These are phyloP conservation scores for Lithocarpus polystachyus DNA, from an alignment of 306 rosid genomes.

Conservation along the genomic window DNA sequence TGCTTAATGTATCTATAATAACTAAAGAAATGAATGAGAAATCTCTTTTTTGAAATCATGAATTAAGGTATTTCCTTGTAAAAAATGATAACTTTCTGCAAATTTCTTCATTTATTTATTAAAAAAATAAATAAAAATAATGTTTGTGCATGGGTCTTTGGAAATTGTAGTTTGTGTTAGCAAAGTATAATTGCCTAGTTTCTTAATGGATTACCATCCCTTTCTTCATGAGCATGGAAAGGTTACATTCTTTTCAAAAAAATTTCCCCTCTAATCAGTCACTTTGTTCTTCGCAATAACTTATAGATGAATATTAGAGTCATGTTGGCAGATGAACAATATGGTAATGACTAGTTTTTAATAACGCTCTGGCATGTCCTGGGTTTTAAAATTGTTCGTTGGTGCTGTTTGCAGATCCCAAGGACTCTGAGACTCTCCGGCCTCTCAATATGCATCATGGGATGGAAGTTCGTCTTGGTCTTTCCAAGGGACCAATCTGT, in stretches of 20 bases:
- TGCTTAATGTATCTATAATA: background rate
- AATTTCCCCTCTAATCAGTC: too few species aligned
- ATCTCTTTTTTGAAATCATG: background rate
- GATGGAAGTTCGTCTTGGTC: constrained; percentile 87
- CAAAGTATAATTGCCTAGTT: background rate
- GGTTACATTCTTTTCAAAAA: background rate
- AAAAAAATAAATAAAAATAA: too few species aligned
- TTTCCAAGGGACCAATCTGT: constrained; percentile 84
- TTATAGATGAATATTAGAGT: background rate
- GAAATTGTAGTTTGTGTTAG: background rate
- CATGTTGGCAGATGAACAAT: background rate
- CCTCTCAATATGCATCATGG: constrained; percentile 89
- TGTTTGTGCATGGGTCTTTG: background rate
- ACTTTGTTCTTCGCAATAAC: too few species aligned
- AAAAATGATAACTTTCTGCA: background rate
- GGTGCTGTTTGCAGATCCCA: constrained; percentile 63
- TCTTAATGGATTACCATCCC: background rate
- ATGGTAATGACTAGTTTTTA: background rate
- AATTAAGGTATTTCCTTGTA: background rate
- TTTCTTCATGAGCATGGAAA: background rate
- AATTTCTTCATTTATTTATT: background rate
- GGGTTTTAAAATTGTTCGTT: background rate
- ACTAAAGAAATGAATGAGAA: background rate
- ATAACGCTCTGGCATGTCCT: background rate
- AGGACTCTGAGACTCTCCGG: constrained; percentile 71